Percentiles rank a stretch among this genome's conserved stretches.
These are phyloP conservation scores for Cercospora beticola DNA, from an alignment of 2,329 filamentous ascomycete species.

Conservation along the genomic window DNA sequence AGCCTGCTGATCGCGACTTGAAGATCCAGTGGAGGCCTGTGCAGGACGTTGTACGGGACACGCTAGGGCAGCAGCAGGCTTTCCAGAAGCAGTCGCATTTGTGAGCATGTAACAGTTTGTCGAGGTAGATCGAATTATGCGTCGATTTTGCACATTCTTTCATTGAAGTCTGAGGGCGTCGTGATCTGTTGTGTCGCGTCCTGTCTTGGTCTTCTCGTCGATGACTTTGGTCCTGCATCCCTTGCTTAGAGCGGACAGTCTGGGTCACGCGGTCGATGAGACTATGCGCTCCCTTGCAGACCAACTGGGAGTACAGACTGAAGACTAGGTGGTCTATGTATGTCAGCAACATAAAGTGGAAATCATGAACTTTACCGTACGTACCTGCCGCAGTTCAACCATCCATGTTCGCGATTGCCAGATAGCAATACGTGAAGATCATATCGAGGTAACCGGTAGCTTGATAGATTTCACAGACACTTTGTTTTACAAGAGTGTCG, in stretches of 20 bases:
- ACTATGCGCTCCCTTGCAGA: too few relatives aligned
- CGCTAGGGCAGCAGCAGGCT: constrained; percentile 7
- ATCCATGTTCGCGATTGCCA: not conserved
- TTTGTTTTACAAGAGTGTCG: not conserved
- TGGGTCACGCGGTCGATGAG: not conserved
- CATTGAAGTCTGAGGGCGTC: not conserved
- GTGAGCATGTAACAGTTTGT: not conserved
- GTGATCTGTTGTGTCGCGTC: not conserved
- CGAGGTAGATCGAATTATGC: not conserved
- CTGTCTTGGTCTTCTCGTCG: not conserved
- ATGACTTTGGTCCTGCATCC: not conserved
- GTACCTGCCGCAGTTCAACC: not conserved
- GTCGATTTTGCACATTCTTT: not conserved
- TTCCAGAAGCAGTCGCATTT: constrained; percentile 1
- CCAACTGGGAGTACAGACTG: not conserved
- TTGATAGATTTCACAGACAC: not conserved
- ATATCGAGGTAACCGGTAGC: not conserved
- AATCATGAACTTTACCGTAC: not conserved
- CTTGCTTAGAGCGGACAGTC: too few relatives aligned
- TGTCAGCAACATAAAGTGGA: not conserved
- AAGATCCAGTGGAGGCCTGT: constrained; percentile 21
- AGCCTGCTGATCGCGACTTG: constrained; percentile 24
- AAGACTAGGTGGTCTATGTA: not conserved
- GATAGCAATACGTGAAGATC: not conserved
- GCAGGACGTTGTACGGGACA: constrained; percentile 1